These are phyloP conservation scores for Umbelopsis isabellina DNA, from an alignment of 192 early-diverging fungal genomes.

Conservation along the genomic window DNA sequence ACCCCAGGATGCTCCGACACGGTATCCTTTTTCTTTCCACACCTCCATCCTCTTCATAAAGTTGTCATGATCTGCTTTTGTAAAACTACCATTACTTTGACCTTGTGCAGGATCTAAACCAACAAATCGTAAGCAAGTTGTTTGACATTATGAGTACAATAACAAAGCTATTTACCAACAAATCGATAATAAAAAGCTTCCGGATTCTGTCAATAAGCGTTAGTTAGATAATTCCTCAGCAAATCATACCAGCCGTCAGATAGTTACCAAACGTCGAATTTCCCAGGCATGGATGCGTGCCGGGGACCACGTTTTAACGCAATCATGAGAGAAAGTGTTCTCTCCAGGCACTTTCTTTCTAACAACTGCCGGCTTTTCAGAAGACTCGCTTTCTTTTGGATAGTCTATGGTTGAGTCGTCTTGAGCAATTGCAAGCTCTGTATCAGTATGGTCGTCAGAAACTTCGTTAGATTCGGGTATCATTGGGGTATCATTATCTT, in stretches of 20 bases:
- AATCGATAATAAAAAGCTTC: constrained; percentile 63
- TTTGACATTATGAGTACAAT: background rate
- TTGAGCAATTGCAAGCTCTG: background rate
- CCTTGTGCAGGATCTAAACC: constrained; percentile 51
- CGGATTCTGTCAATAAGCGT: constrained; percentile 32
- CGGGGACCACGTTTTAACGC: constrained; percentile 48
- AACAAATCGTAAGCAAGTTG: background rate
- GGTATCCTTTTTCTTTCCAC: constrained; percentile 47
- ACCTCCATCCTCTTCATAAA: constrained; percentile 57
- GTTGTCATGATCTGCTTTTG: constrained; percentile 40
- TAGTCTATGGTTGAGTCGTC: background rate
- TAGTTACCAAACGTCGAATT: constrained; percentile 28
- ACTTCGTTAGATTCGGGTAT: background rate
- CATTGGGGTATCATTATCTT: constrained; percentile 13
- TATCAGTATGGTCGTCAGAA: background rate
- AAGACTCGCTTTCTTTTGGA: background rate
- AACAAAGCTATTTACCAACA: constrained; percentile 41
- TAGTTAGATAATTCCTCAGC: background rate
- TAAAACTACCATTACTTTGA: constrained; percentile 57
- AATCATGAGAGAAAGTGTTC: constrained; percentile 45
- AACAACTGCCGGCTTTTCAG: background rate
- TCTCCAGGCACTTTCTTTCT: constrained; percentile 32
- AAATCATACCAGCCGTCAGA: background rate
- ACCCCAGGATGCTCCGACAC: constrained; percentile 61
- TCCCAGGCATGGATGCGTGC: constrained; percentile 59